These are phyloP conservation scores for Lojkania enalia DNA, from an alignment of 2,329 filamentous ascomycete genomes.

Conservation along the genomic window DNA sequence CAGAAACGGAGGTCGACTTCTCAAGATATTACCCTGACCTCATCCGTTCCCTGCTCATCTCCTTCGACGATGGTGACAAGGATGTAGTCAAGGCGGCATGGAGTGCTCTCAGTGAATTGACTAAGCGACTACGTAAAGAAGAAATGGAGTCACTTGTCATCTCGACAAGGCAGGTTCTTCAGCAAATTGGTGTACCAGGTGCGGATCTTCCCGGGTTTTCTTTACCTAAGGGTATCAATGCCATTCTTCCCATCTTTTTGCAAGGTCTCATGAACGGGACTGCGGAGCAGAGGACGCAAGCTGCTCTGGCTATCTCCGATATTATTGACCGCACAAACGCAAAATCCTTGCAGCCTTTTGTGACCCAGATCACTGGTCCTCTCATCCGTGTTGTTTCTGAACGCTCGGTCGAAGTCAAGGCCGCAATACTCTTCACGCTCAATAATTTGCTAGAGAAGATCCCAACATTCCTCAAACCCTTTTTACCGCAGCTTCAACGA, in stretches of 20 bases:
- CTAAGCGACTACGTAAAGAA: constrained; percentile 88
- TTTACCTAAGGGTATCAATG: constrained; percentile 94
- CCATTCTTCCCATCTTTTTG: constrained; percentile 92
- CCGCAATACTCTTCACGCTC: constrained; percentile 88
- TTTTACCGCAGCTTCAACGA: constrained; percentile 92
- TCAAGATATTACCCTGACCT: constrained; percentile 96
- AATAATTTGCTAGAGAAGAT: constrained; percentile 98
- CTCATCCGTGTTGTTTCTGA: constrained; percentile 98
- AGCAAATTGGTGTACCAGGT: constrained; percentile 86
- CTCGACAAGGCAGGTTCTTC: constrained; percentile 82
- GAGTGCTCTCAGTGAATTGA: constrained; percentile 83
- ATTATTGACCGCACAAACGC: constrained; percentile 91
- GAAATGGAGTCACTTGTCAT: constrained; percentile 94
- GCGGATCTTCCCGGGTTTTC: constrained; percentile 83
- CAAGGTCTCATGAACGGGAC: constrained; percentile 98
- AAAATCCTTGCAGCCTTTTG: constrained; percentile 86
- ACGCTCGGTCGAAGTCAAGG: constrained; percentile 92
- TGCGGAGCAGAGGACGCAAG: constrained; percentile 85
- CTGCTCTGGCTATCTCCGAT: constrained; percentile 91
- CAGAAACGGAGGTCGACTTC: constrained; percentile 79
- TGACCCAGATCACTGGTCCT: constrained; percentile 96
- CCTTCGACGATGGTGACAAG: constrained; percentile 83
- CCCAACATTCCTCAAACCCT: constrained; percentile 90
- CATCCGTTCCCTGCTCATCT: constrained; percentile 84
- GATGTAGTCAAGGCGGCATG: constrained; percentile 89